These are phyloP conservation scores for Xylaria venustula DNA, from an alignment of 495 filamentous ascomycete genomes.

Conservation along the genomic window DNA sequence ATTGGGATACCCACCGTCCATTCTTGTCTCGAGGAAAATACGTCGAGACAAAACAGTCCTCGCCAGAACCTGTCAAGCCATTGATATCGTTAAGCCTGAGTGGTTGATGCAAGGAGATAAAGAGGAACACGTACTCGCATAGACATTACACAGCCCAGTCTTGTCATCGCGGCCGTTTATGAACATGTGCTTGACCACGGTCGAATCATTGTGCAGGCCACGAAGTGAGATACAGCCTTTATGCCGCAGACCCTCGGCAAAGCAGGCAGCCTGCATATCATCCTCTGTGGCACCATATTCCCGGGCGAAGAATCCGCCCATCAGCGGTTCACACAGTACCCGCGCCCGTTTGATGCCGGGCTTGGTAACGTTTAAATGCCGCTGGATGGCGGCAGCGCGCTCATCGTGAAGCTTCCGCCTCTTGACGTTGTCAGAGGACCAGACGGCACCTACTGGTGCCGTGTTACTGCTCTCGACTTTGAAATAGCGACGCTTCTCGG, in stretches of 20 bases:
- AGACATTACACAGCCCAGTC: slow-evolving; percentile 27
- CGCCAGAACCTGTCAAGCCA: background rate
- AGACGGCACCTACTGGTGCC: slow-evolving; percentile 31
- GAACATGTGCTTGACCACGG: slow-evolving; percentile 22
- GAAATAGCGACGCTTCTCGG: slow-evolving; percentile 47
- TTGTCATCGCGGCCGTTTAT: slow-evolving; percentile 21
- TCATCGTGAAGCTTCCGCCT: slow-evolving; percentile 28
- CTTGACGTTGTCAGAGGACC: slow-evolving; percentile 40
- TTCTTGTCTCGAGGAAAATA: slow-evolving; percentile 26
- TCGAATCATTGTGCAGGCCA: too few relatives aligned
- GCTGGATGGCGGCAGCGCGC: slow-evolving; percentile 5
- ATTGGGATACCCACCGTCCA: background rate
- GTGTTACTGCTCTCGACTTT: slow-evolving; percentile 40
- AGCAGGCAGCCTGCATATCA: slow-evolving; percentile 22
- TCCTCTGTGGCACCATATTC: slow-evolving; percentile 18
- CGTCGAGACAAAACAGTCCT: slow-evolving; percentile 3
- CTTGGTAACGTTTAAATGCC: slow-evolving; percentile 6
- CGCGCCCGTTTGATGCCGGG: slow-evolving; percentile 24
- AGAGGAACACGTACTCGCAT: slow-evolving; percentile 25
- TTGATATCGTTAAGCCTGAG: background rate
- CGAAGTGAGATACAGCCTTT: background rate
- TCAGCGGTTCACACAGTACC: slow-evolving; percentile 16
- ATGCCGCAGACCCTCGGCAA: slow-evolving; percentile 18
- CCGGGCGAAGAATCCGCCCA: slow-evolving; percentile 26
- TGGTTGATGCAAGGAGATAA: background rate